These are phyloP conservation scores for Flaveria bidentis DNA, from an alignment of 129 eudicot species.

Conservation along the genomic window DNA sequence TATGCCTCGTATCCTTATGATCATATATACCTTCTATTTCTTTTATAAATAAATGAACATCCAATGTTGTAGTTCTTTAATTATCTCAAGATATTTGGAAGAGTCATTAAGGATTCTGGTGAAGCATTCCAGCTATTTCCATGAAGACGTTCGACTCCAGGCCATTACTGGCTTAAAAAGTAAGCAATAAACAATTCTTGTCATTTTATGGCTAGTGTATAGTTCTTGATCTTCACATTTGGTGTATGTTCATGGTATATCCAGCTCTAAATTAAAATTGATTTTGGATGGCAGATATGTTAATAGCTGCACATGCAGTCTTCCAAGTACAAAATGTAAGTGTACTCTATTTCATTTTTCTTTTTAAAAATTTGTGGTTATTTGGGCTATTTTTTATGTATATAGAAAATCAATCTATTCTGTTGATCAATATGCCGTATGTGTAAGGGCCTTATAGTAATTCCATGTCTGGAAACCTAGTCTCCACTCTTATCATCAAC, in stretches of 20 bases:
- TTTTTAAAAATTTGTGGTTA: neutral
- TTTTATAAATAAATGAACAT: neutral
- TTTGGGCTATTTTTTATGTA: slow-evolving; percentile 8
- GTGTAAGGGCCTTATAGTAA: neutral
- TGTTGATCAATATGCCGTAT: neutral
- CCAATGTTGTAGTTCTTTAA: slow-evolving; percentile 49
- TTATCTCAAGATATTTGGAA: slow-evolving; percentile 70
- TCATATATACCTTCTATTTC: slow-evolving; percentile 31
- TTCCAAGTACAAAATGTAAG: slow-evolving; percentile 79
- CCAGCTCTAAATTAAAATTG: slow-evolving; percentile 21
- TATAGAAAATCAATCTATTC: neutral
- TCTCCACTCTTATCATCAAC: neutral
- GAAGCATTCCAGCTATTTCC: slow-evolving; percentile 84
- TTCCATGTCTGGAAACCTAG: neutral
- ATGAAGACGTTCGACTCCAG: slow-evolving; percentile 99
- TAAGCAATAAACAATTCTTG: slow-evolving; percentile 42
- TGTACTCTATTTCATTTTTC: slow-evolving; percentile 18
- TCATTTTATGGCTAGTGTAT: neutral
- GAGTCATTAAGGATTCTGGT: slow-evolving; percentile 85
- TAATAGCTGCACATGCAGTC: slow-evolving; percentile 75
- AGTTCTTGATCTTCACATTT: neutral
- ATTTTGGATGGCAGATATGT: slow-evolving; percentile 66
- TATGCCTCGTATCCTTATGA: slow-evolving; percentile 93
- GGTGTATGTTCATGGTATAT: neutral
- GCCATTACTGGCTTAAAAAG: slow-evolving; percentile 82